A percentile compares a stretch with the other conserved stretches of the same genome.
Conservation (phyloP, 2,329 filamentous ascomycete species). For the Ophiostoma quercus region DNA sequence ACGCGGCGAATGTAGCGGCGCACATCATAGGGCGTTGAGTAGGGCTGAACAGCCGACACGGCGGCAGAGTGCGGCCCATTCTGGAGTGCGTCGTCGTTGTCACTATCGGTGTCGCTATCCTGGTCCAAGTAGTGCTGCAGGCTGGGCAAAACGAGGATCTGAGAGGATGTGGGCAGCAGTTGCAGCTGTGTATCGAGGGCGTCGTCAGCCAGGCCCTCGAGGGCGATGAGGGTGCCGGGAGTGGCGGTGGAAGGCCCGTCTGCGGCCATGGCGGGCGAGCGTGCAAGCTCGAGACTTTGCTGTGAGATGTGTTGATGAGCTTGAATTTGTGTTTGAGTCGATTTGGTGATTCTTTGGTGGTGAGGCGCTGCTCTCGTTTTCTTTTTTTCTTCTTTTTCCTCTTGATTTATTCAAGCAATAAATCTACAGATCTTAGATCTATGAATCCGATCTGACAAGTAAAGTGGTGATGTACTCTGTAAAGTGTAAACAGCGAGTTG, state of each 20-base stretch:
- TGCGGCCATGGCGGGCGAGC: constrained; percentile 16
- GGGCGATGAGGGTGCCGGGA: constrained; percentile 52
- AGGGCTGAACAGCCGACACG: constrained; percentile 13
- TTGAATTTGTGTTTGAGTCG: not conserved
- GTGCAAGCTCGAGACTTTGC: constrained; percentile 8
- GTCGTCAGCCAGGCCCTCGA: constrained; percentile 51
- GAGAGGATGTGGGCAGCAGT: constrained; percentile 53
- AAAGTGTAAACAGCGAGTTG: not conserved
- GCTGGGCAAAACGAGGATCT: constrained; percentile 53
- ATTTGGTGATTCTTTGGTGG: not conserved
- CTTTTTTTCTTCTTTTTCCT: not conserved
- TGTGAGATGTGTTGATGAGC: not conserved
- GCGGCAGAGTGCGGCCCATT: constrained; percentile 10
- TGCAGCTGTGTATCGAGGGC: constrained; percentile 54
- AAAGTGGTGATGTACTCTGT: not conserved
- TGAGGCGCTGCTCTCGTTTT: not conserved
- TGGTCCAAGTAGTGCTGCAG: constrained; percentile 43
- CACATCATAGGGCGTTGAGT: constrained; percentile 34
- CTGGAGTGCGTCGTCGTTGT: constrained; percentile 30
- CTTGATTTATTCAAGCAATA: not conserved
- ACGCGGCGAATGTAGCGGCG: constrained; percentile 44
- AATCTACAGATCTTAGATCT: not conserved
- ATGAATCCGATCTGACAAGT: not conserved
- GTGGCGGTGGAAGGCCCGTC: not conserved
- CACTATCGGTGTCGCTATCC: constrained; percentile 26